phyloP scores from a whole-genome alignment of 2,329 filamentous ascomycete genomes.

The Tolypocladium cylindrosporum region DNA sequence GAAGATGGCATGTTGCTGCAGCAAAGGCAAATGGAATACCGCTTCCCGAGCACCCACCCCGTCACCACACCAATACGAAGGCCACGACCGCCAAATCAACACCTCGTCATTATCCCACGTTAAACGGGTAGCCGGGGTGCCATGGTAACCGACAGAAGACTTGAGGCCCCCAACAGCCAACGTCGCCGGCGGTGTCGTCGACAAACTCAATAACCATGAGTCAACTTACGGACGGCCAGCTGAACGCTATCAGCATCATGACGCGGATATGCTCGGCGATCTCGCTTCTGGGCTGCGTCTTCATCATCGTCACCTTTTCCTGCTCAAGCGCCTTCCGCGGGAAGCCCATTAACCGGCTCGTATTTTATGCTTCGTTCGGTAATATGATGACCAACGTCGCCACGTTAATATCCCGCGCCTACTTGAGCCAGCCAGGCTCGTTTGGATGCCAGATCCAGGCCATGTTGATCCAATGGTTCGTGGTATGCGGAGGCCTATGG shows the following conservation, averaged over 20 bases:
- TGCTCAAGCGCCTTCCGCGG: conserved; percentile 56
- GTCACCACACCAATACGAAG: neutral
- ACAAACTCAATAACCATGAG: neutral
- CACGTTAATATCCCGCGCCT: conserved; percentile 60
- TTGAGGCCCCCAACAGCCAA: neutral
- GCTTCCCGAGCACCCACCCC: neutral
- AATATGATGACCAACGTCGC: conserved; percentile 72
- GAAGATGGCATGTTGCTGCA: neutral
- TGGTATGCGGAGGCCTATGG: neutral
- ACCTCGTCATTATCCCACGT: neutral
- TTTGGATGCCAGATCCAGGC: conserved; percentile 63
- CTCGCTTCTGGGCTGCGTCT: conserved; percentile 59
- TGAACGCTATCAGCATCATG: conserved; percentile 39
- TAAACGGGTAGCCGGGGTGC: neutral
- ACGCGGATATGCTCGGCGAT: conserved; percentile 61
- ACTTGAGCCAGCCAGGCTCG: conserved; percentile 36
- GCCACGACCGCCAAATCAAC: neutral
- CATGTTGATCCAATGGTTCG: conserved; percentile 56
- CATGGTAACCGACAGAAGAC: neutral
- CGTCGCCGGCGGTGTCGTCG: neutral
- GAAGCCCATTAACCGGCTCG: conserved; percentile 77
- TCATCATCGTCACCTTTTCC: conserved; percentile 64
- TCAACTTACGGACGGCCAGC: neutral
- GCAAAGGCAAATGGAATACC: neutral
- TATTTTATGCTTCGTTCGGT: conserved; percentile 75